Evolutionary conservation across 164 flowering plant genomes (phyloP).

Genomic region (Taxillus chinensis): DNA sequence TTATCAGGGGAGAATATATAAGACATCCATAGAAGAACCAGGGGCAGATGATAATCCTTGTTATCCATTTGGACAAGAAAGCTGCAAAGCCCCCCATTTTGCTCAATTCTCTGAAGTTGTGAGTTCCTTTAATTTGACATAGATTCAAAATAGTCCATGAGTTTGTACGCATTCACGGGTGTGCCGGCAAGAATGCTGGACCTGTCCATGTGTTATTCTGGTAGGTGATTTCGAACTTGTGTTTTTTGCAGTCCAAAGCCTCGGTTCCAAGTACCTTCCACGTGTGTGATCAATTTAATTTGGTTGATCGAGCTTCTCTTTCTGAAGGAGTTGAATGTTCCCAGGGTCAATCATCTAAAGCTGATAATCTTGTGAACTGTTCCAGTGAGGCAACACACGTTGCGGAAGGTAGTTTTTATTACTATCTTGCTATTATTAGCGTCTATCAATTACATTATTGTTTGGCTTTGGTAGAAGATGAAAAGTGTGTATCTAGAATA

Average conservation of each 20-base stretch:
- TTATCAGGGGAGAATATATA: conserved; percentile 51
- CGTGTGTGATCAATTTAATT: conserved; percentile 45
- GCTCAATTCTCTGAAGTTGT: conserved; percentile 68
- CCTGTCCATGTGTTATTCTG: neutral
- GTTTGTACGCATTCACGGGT: neutral
- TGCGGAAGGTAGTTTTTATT: conserved; percentile 23
- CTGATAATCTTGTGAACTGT: conserved; percentile 5
- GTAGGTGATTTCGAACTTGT: conserved; percentile 2
- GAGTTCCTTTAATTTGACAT: conserved; percentile 12
- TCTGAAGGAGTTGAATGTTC: conserved; percentile 15
- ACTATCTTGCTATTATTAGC: neutral
- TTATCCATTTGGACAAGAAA: conserved; percentile 34
- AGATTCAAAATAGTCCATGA: too few species aligned
- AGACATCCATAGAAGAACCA: conserved; percentile 46
- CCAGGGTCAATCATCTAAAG: conserved; percentile 12
- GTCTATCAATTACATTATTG: too few species aligned
- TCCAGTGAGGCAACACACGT: conserved; percentile 9
- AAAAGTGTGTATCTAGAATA: neutral
- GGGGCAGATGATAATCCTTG: conserved; percentile 55
- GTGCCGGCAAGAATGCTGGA: neutral
- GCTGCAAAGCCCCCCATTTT: conserved; percentile 27
- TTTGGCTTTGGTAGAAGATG: neutral
- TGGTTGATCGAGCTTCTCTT: conserved; percentile 24
- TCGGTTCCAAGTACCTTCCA: conserved; percentile 43
- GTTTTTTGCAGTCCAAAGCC: conserved; percentile 29